These are phyloP conservation scores for Paracoccidioides brasiliensis DNA, from an alignment of 2,329 filamentous ascomycete genomes.

Conservation along the genomic window DNA sequence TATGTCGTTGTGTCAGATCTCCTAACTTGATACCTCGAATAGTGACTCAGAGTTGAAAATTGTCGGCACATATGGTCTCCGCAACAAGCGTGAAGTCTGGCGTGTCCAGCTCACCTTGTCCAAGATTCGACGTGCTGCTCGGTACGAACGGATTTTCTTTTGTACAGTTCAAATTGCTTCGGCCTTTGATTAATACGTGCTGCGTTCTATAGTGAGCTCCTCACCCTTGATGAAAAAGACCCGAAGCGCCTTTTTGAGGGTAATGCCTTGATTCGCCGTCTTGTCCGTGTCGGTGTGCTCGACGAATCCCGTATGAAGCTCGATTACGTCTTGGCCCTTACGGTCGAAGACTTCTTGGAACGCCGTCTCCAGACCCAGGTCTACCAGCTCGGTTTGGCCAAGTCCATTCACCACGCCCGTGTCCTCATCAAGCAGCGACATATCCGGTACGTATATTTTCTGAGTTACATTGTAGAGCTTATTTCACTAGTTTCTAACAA, in stretches of 20 bases:
- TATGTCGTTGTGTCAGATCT: conserved; percentile 67
- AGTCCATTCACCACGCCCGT: conserved; percentile 99
- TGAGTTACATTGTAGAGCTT: conserved; percentile 3
- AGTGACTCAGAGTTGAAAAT: conserved; percentile 99
- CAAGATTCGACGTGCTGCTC: conserved; percentile 99
- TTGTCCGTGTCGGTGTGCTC: conserved; percentile 98
- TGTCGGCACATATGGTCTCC: conserved; percentile 98
- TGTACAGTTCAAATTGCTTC: background rate
- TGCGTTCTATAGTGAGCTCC: conserved; percentile 66
- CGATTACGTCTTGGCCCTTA: conserved; percentile 99
- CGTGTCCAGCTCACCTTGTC: conserved; percentile 98
- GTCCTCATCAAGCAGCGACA: conserved; percentile 99
- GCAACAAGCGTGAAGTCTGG: conserved; percentile 99
- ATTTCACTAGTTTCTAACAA: background rate
- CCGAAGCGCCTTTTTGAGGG: conserved; percentile 99
- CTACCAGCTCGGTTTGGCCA: conserved; percentile 99
- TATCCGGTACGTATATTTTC: conserved; percentile 52
- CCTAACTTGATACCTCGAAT: conserved; percentile 50
- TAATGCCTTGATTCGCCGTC: conserved; percentile 99
- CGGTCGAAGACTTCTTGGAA: conserved; percentile 99
- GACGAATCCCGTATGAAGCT: conserved; percentile 99
- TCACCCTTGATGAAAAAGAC: conserved; percentile 99
- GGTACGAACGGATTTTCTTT: conserved; percentile 46
- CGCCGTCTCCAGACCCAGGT: conserved; percentile 98
- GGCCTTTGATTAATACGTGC: conserved; percentile 9